Base-by-base conservation (phyloP, 2,329 filamentous ascomycete genomes). In the Neocatenulostroma microsporum region DNA sequence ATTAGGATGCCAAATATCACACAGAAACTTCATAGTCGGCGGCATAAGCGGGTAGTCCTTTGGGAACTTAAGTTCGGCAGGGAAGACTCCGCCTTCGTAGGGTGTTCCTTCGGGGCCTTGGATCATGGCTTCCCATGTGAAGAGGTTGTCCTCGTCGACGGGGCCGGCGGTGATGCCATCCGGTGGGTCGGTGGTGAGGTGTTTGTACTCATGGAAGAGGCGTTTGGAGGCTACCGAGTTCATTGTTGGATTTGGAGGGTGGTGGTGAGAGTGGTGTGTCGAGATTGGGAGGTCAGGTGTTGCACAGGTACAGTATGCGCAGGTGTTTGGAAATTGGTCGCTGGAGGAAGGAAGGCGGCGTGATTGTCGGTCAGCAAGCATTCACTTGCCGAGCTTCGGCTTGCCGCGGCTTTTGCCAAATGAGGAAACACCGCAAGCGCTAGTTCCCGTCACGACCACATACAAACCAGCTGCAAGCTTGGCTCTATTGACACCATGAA, bases 131-230 rank as follows among this genome's bases (percentile, higher is more conserved):
- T 98, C 91, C 91, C 91, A 98, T 56, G 85, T 71, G 54, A 95
- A 84, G 58, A 96, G 80, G 67, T 98, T 87, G 62, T 96, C 91
- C 69, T 98, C 91, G 47, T 76, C 83, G 43, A 95, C 72, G 21
- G 91, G 91, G 14, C 91, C 91, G 12, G 91, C 91, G 41, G 85
- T 94, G 66, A 98, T 96, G 61, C 91, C 91, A 44, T 96, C 89
- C n/a, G 89, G 89, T 1, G 89, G 86, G 64, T 93, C 91, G 57
- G 86, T 89, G 46, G 87, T 91, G 45, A 98, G 81, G 46, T 84
- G 80, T 58, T 85, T 85, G 72, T 98, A 98, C 71, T 98, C 91
- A 67, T 89, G 84, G 61, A 96, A 87, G 51, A 98, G 83, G 27
- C 91, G 87, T 51, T 79, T 79, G 26, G 75, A 72, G 29, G 76